Evolutionary conservation across 257 asterid species (phyloP).

Genomic region (Gentiana macrophylla): DNA sequence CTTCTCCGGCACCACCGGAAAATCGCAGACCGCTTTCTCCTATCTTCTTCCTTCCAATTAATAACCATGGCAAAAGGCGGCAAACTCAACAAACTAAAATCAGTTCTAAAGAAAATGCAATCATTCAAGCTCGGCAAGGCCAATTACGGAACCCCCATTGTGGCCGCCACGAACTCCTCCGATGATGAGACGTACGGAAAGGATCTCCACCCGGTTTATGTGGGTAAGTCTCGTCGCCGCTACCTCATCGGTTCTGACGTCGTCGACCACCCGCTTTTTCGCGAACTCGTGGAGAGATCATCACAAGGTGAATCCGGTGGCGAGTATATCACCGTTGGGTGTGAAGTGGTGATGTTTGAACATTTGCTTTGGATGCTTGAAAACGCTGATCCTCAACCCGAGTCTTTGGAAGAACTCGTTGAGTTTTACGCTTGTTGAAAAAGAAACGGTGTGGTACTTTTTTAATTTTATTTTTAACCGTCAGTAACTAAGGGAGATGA

Average conservation of each 20-base stretch:
- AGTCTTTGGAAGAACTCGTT: slow-evolving; percentile 64
- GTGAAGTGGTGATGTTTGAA: slow-evolving; percentile 89
- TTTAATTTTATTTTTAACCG: slow-evolving; percentile 2
- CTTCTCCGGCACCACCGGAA: too few relatives aligned
- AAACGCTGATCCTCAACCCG: slow-evolving; percentile 87
- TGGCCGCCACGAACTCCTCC: too few relatives aligned
- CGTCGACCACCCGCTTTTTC: slow-evolving; percentile 71
- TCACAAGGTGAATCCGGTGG: slow-evolving; percentile 14
- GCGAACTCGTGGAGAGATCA: slow-evolving; percentile 57
- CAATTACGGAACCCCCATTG: too few relatives aligned
- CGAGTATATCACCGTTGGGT: slow-evolving; percentile 42
- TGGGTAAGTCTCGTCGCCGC: slow-evolving; percentile 87
- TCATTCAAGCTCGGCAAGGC: too few relatives aligned
- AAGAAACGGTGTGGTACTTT: not conserved
- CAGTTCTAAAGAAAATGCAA: too few relatives aligned
- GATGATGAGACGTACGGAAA: too few relatives aligned
- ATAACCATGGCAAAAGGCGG: slow-evolving; percentile 29
- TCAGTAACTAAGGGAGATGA: slow-evolving; percentile 18
- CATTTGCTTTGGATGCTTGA: slow-evolving; percentile 88
- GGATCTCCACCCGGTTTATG: slow-evolving; percentile 65
- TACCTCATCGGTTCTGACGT: slow-evolving; percentile 70
- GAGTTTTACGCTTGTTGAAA: slow-evolving; percentile 68
- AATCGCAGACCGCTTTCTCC: not conserved
- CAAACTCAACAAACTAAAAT: too few relatives aligned
- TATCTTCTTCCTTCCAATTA: not conserved